Percentiles rank a stretch among this genome's conserved stretches.
These are phyloP conservation scores for Parmales sp. DNA, from an alignment of 108 stramenopile species.

Conservation along the genomic window DNA sequence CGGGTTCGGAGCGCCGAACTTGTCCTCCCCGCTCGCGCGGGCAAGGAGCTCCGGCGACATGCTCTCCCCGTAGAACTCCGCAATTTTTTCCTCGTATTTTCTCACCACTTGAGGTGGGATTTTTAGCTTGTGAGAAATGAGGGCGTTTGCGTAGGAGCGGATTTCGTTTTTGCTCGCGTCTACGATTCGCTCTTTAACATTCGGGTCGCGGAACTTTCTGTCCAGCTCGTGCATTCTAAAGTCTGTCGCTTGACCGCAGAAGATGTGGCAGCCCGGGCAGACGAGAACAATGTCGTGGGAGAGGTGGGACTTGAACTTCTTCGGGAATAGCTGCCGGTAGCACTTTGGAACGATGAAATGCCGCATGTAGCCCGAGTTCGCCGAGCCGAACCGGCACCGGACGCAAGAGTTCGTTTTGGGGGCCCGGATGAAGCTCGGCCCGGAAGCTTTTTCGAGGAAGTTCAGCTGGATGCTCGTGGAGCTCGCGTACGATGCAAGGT, in stretches of 20 bases:
- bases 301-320: constrained; percentile 62
- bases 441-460: neutral
- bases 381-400: constrained; percentile 39
- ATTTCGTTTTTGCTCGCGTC: neutral
- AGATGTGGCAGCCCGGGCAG: constrained; percentile 62
- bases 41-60: neutral
- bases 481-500: constrained; percentile 45
- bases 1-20: neutral
- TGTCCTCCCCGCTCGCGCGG: neutral
- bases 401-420: constrained; percentile 58
- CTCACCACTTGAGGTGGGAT: neutral
- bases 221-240: constrained; percentile 34
- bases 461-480: neutral
- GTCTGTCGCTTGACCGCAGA: constrained; percentile 37
- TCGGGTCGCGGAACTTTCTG: neutral
- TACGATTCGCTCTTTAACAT: neutral
- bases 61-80: neutral
- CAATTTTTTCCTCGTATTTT: neutral
- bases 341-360: constrained; percentile 71
- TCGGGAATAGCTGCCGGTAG: constrained; percentile 50
- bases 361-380: constrained; percentile 37
- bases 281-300: constrained; percentile 70
- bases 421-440: neutral
- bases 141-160: neutral
- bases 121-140: neutral